phyloP scores from a whole-genome alignment of 805 yeast genomes.

The Ogataea angusta region DNA sequence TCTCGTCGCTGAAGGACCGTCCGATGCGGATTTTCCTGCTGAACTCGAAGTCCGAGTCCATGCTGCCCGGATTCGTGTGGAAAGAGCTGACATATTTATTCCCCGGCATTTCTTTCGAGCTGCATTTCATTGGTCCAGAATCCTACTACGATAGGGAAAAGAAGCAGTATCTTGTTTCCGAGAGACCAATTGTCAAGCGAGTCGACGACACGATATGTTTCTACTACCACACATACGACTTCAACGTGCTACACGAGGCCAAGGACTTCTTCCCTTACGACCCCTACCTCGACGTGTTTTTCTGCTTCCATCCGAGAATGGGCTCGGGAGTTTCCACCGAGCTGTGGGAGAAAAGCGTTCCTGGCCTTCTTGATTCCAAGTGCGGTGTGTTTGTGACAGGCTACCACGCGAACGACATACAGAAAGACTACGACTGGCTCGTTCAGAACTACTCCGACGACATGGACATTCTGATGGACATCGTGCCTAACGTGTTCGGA shows the following conservation, averaged over 20 bases:
- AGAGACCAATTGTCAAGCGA: constrained; percentile 68
- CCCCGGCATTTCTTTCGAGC: constrained; percentile 78
- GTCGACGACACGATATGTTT: constrained; percentile 71
- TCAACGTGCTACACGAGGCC: constrained; percentile 85
- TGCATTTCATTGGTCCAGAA: constrained; percentile 95
- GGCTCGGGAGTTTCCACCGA: constrained; percentile 75
- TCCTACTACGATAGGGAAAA: constrained; percentile 71
- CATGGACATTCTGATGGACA: constrained; percentile 76
- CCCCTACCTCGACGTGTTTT: constrained; percentile 90
- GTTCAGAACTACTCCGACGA: constrained; percentile 64
- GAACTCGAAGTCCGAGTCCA: constrained; percentile 91
- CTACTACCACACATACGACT: constrained; percentile 84
- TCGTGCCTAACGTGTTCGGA: constrained; percentile 67
- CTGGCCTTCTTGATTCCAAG: constrained; percentile 86
- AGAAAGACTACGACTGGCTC: constrained; percentile 71
- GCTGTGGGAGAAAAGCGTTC: constrained; percentile 80
- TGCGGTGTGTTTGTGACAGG: constrained; percentile 92
- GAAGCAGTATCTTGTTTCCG: constrained; percentile 53
- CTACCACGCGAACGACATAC: constrained; percentile 70
- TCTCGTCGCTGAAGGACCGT: constrained; percentile 68
- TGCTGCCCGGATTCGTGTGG: constrained; percentile 94
- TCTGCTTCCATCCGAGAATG: constrained; percentile 94
- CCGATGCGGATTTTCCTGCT: constrained; percentile 86
- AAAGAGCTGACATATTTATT: constrained; percentile 82
- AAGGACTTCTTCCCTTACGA: constrained; percentile 97